phyloP scores from a whole-genome alignment of 106 monocot species.

The Dioscorea dumetorum region DNA sequence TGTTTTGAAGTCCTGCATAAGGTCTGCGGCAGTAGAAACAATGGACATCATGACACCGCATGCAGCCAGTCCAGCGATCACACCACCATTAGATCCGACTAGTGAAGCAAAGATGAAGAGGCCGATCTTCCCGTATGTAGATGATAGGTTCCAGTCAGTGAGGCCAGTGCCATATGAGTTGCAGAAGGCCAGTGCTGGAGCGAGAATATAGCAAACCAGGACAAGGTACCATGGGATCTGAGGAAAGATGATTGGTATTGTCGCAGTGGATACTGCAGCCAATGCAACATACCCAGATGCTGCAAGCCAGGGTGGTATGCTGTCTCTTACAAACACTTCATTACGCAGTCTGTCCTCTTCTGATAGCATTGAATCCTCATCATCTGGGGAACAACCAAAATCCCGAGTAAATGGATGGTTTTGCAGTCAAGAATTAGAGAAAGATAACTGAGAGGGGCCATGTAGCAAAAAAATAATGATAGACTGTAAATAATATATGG shows the following conservation, averaged over 20 bases:
- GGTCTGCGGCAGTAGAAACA: slow-evolving; percentile 81
- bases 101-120: slow-evolving; percentile 70
- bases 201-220: slow-evolving; percentile 48
- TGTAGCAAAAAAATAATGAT: no score
- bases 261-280: slow-evolving; percentile 66
- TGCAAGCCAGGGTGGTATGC: slow-evolving; percentile 64
- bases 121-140: slow-evolving; percentile 86
- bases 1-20: slow-evolving; percentile 95
- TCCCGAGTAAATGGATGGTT: not conserved
- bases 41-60: slow-evolving; percentile 96
- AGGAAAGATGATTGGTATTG: slow-evolving; percentile 72
- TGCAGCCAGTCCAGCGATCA: slow-evolving; percentile 80
- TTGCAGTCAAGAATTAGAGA: not conserved
- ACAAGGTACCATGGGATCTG: slow-evolving; percentile 76
- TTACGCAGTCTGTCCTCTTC: slow-evolving; percentile 36
- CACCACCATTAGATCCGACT: slow-evolving; percentile 74
- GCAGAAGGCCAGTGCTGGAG: slow-evolving; percentile 84
- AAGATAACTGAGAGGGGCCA: no score
- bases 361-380: slow-evolving; percentile 26
- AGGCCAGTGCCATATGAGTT: slow-evolving; percentile 86
- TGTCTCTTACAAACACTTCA: slow-evolving; percentile 57
- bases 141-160: slow-evolving; percentile 75
- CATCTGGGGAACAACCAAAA: slow-evolving; percentile 6
- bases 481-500: no score
- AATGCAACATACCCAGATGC: slow-evolving; percentile 58